phyloP scores from a whole-genome alignment of 1,284 basidiomycete genomes.

The Malassezia slooffiae region DNA sequence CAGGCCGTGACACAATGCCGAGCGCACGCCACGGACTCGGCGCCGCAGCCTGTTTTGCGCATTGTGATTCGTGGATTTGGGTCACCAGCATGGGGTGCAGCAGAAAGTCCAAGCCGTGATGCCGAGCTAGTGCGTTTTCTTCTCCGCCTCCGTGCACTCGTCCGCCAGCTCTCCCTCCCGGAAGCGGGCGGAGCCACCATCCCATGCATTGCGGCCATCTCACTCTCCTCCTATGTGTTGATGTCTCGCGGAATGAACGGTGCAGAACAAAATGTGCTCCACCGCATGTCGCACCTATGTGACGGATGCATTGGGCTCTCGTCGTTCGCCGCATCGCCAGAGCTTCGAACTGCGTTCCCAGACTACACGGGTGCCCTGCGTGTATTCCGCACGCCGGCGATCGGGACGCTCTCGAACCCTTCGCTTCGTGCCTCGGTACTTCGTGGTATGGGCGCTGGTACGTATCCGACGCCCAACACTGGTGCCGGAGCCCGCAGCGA shows the following conservation, averaged over 20 bases:
- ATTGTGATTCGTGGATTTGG: constrained; percentile 30
- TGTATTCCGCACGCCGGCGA: constrained; percentile 26
- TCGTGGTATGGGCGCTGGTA: constrained; percentile 33
- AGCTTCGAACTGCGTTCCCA: constrained; percentile 20
- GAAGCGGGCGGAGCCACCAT: constrained; percentile 7
- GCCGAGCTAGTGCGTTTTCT: constrained; percentile 29
- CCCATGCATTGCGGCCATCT: constrained; percentile 22
- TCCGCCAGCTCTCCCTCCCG: constrained; percentile 23
- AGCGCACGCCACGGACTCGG: background rate
- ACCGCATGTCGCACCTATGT: constrained; percentile 22
- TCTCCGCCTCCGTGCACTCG: constrained; percentile 21
- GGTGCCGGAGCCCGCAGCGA: constrained; percentile 17
- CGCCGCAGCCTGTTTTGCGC: constrained; percentile 24
- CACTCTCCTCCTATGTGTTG: constrained; percentile 21
- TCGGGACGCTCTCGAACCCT: constrained; percentile 31
- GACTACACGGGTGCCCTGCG: constrained; percentile 33
- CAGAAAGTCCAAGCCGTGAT: no score
- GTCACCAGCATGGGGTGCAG: constrained; percentile 25
- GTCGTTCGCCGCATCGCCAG: constrained; percentile 25
- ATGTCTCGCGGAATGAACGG: no score
- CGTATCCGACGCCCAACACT: constrained; percentile 3
- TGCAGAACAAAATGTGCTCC: constrained; percentile 19
- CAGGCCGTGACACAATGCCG: constrained; percentile 15
- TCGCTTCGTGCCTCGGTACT: constrained; percentile 27
- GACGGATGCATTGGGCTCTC: constrained; percentile 28